Conservation (phyloP, 306 rosid species). For the Quillaja saponaria region DNA sequence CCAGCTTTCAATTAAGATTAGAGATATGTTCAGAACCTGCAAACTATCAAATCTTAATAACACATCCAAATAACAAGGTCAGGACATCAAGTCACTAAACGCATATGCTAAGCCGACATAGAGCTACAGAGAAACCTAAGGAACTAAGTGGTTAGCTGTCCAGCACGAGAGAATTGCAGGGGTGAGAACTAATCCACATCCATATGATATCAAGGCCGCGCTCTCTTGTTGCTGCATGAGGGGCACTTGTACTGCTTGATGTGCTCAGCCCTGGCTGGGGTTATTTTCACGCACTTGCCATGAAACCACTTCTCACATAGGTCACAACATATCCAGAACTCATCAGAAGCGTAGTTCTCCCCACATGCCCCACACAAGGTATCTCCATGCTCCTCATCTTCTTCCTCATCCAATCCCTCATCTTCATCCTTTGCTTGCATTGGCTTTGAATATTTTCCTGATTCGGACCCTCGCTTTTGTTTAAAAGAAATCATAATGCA, state of each 20-base stretch:
- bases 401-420: constrained; percentile 48
- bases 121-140: constrained; percentile 32
- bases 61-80: constrained; percentile 35
- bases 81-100: constrained; percentile 27
- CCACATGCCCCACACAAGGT: constrained; percentile 64
- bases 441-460: constrained; percentile 41
- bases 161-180: constrained; percentile 39
- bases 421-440: constrained; percentile 39
- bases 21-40: constrained; percentile 26
- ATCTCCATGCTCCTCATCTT: constrained; percentile 58
- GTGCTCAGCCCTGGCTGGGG: constrained; percentile 67
- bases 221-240: constrained; percentile 64
- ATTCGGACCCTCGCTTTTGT: constrained; percentile 49
- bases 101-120: constrained; percentile 37
- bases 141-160: constrained; percentile 47
- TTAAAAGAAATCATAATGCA: constrained; percentile 15
- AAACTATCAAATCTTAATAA: constrained; percentile 26
- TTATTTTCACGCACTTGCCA: constrained; percentile 66
- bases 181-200: constrained; percentile 32
- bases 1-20: constrained; percentile 5
- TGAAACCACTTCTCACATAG: constrained; percentile 68
- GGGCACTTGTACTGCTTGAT: constrained; percentile 75
- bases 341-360: constrained; percentile 51
- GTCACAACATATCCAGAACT: constrained; percentile 72
- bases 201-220: constrained; percentile 49